Base-by-base conservation (phyloP, 2,329 filamentous ascomycete species). In the Xylariaceae sp. region DNA sequence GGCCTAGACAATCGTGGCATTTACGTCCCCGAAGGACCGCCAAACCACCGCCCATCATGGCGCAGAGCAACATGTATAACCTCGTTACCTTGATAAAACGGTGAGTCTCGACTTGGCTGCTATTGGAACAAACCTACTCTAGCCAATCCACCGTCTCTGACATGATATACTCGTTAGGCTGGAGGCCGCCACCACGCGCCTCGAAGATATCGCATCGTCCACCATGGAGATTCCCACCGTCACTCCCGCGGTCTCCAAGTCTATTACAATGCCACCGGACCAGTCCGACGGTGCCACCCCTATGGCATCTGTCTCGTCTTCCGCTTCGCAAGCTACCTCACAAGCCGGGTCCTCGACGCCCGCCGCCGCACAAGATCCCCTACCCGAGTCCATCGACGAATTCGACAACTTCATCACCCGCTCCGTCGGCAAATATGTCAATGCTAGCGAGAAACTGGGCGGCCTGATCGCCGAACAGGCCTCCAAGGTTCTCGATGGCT, bases 81-180 rank as follows among this genome's bases (percentile, higher is more conserved):
- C 77, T 99, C 60, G 95, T 91, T 37, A 99, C 94, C 52, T 83
- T 99, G 68, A 96, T 99, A 77, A 99, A 99, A 82, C 85, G 94
- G 94, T 97, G 82, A 66, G 83, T 74, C 59, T 46, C 41, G 29
- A 42, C 43, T 48, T 34, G 42, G 9, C 51, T 19, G 19, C 19
- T 19, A 19, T 19, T 19, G 19, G 19, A 19, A 19, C 19, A 19
- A 19, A 19, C 19, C 0, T 34, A 37, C 32, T 45, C 40, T 54
- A n/a, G 51, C 48, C 55, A 50, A 60, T 60, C 54, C 58, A 62
- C 71, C 67, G 81, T 83, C 6, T n/a, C 43, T 45, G 26, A 45
- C 43, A 19, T 32, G 71, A 84, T 73, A 55, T 77, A 54, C 61
- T 37, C 34, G 27, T 63, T 71, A 99, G 94, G 75, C 88, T 99